Evolutionary conservation across 305 asterid species (phyloP).

Genomic region (Withania somnifera): DNA sequence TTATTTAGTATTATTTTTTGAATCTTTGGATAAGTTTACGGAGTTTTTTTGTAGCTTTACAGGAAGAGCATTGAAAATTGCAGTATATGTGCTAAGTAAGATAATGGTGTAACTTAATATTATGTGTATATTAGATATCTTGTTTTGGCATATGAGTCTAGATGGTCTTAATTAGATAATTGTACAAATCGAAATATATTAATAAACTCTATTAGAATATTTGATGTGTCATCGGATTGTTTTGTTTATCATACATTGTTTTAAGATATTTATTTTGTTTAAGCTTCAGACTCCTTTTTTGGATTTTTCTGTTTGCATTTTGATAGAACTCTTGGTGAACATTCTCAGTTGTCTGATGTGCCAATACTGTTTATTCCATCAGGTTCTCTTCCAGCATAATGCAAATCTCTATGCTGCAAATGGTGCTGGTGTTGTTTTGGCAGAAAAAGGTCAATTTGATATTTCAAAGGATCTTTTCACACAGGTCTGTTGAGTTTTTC

Average conservation of each 20-base stretch:
- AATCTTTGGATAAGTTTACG: background rate
- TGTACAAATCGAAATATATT: background rate
- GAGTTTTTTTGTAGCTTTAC: background rate
- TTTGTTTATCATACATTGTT: background rate
- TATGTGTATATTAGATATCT: background rate
- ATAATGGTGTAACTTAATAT: background rate
- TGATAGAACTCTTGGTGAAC: background rate
- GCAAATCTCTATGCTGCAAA: slow-evolving; percentile 97
- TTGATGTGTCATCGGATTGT: background rate
- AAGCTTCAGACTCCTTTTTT: background rate
- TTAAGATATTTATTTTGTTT: background rate
- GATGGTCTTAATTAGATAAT: background rate
- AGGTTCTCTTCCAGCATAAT: slow-evolving; percentile 84
- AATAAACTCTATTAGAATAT: background rate
- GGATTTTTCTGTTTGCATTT: background rate
- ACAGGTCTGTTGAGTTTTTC: slow-evolving; percentile 49
- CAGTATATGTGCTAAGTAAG: background rate
- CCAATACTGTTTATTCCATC: slow-evolving; percentile 21
- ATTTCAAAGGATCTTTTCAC: slow-evolving; percentile 93
- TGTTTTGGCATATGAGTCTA: background rate
- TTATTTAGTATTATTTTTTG: background rate
- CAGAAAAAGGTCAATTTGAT: slow-evolving; percentile 97
- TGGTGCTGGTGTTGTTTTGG: slow-evolving; percentile 94
- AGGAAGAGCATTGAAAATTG: background rate
- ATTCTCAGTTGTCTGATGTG: background rate